Evolutionary conservation across 169 alveolate species (phyloP).

Genomic region (Eimeria tenella): DNA sequence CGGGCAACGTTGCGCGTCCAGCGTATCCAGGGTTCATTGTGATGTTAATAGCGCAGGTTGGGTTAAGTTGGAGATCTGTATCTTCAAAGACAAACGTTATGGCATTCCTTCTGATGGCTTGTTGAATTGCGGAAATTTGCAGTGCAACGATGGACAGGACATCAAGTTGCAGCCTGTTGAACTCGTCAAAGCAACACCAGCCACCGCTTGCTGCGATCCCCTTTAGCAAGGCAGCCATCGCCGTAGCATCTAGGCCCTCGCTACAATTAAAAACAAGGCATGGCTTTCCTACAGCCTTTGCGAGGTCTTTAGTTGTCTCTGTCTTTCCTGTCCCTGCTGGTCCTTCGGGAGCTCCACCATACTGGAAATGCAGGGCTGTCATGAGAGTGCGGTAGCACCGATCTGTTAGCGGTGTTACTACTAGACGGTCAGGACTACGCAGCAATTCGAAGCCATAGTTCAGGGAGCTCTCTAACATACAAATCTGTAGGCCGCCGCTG

Average conservation of each 20-base stretch:
- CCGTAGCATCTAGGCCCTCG: slow-evolving; percentile 94
- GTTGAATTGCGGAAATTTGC: slow-evolving; percentile 83
- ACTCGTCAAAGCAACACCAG: slow-evolving; percentile 97
- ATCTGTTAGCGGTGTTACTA: slow-evolving; percentile 94
- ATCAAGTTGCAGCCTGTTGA: slow-evolving; percentile 95
- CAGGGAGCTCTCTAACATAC: slow-evolving; percentile 88
- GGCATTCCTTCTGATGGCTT: slow-evolving; percentile 62
- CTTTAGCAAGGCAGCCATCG: slow-evolving; percentile 97
- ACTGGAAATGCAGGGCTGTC: slow-evolving; percentile 92
- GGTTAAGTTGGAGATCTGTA: slow-evolving; percentile 92
- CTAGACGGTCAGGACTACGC: slow-evolving; percentile 94
- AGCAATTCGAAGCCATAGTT: slow-evolving; percentile 95
- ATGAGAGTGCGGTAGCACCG: slow-evolving; percentile 92
- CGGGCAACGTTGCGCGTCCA: slow-evolving; percentile 96
- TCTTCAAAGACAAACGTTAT: slow-evolving; percentile 89
- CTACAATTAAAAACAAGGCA: slow-evolving; percentile 97
- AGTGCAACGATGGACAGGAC: slow-evolving; percentile 96
- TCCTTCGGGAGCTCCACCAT: slow-evolving; percentile 98
- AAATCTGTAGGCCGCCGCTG: slow-evolving; percentile 81
- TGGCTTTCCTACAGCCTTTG: slow-evolving; percentile 95
- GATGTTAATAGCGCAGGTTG: slow-evolving; percentile 93
- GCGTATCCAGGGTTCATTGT: slow-evolving; percentile 98
- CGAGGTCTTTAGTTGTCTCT: slow-evolving; percentile 96
- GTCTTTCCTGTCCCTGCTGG: slow-evolving; percentile 99
- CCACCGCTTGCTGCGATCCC: slow-evolving; percentile 94